Conservation (phyloP, 2,329 filamentous ascomycete genomes). For the Apiospora koreana region DNA sequence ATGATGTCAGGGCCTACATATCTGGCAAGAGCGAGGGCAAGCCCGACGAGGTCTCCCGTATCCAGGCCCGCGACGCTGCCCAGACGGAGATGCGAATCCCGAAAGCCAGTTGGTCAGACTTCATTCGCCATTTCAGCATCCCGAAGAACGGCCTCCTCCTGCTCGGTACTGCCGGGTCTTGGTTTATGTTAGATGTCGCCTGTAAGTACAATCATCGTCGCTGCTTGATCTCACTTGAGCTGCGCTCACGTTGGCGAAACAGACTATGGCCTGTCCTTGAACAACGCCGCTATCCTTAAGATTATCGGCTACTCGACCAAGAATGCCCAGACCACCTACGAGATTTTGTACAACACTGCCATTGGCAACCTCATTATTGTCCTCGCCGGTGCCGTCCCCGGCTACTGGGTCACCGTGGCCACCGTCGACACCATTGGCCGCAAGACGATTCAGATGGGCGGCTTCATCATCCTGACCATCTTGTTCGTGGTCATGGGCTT, state of each 20-base stretch:
- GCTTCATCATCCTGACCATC: slow-evolving; percentile 61
- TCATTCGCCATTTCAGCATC: slow-evolving; percentile 68
- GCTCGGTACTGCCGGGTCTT: slow-evolving; percentile 79
- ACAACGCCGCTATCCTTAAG: slow-evolving; percentile 71
- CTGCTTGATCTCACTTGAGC: slow-evolving; percentile 36
- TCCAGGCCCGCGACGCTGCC: slow-evolving; percentile 55
- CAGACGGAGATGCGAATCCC: slow-evolving; percentile 60
- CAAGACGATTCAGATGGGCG: slow-evolving; percentile 73
- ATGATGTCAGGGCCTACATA: slow-evolving; percentile 76
- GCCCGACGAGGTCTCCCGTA: slow-evolving; percentile 68
- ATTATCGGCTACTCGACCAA: slow-evolving; percentile 71
- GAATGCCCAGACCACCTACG: slow-evolving; percentile 60
- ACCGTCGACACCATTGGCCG: slow-evolving; percentile 74
- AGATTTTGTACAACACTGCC: slow-evolving; percentile 72
- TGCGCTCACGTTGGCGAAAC: slow-evolving; percentile 11
- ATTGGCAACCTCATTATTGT: slow-evolving; percentile 79
- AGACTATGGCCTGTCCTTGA: slow-evolving; percentile 68
- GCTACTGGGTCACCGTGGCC: slow-evolving; percentile 79
- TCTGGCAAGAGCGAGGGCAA: slow-evolving; percentile 61
- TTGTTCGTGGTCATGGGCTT: slow-evolving; percentile 63
- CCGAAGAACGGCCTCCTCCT: slow-evolving; percentile 73
- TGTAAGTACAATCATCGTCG: slow-evolving; percentile 33
- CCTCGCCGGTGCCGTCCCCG: slow-evolving; percentile 76
- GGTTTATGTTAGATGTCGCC: slow-evolving; percentile 66
- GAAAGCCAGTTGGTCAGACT: slow-evolving; percentile 73